A percentile compares a stretch with the other conserved stretches of the same genome.
phyloP scores from a whole-genome alignment of 495 filamentous ascomycete genomes.

The Annulohypoxylon stygium region DNA sequence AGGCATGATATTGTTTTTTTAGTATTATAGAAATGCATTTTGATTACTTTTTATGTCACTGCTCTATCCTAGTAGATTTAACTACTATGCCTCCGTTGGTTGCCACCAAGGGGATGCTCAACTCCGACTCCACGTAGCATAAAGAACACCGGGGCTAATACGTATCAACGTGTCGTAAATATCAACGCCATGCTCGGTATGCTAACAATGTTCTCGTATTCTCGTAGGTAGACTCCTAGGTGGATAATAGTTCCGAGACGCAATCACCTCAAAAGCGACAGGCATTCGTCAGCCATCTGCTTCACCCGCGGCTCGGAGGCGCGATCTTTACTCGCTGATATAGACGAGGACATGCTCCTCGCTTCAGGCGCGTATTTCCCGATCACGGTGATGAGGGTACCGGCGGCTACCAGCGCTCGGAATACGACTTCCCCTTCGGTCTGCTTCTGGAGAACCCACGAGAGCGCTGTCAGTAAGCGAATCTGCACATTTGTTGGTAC shows the following conservation, averaged over 20 bases:
- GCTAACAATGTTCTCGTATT: background rate
- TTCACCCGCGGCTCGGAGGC: slow-evolving; percentile 68
- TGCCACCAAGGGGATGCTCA: background rate
- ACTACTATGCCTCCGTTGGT: background rate
- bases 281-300: slow-evolving; percentile 70
- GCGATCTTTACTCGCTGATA: slow-evolving; percentile 44
- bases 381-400: slow-evolving; percentile 75
- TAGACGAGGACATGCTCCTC: slow-evolving; percentile 50
- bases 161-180: background rate
- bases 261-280: slow-evolving; percentile 56
- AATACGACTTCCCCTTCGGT: slow-evolving; percentile 86
- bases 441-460: slow-evolving; percentile 70
- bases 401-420: slow-evolving; percentile 82
- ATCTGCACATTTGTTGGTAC: slow-evolving; percentile 43
- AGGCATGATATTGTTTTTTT: background rate
- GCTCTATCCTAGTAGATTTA: background rate
- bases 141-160: background rate
- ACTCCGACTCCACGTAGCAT: background rate
- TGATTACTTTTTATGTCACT: slow-evolving; percentile 1
- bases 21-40: background rate
- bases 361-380: slow-evolving; percentile 59
- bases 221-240: too few species aligned
- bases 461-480: slow-evolving; percentile 63
- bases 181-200: background rate
- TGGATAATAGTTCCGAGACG: background rate